phyloP scores from a whole-genome alignment of 2,329 filamentous ascomycete genomes.

The Trichoderma atrobrunneum region DNA sequence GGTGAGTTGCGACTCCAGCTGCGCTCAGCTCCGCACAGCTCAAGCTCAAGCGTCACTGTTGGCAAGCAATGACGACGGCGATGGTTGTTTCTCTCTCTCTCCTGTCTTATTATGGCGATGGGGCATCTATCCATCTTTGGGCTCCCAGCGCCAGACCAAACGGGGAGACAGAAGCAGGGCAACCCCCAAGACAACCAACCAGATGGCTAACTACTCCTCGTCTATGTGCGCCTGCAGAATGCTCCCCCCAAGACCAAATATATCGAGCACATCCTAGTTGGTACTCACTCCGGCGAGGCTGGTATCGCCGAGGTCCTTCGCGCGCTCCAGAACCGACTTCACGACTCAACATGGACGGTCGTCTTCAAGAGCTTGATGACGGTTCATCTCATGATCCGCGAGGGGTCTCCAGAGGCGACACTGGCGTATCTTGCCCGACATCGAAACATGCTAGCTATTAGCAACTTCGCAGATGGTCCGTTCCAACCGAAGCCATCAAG shows the following conservation, averaged over 20 bases:
- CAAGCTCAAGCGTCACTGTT: background rate
- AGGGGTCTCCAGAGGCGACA: constrained; percentile 86
- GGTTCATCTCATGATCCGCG: constrained; percentile 94
- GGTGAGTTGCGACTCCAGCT: constrained; percentile 45
- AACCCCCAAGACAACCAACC: background rate
- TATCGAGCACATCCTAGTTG: constrained; percentile 95
- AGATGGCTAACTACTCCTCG: constrained; percentile 5
- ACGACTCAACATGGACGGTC: constrained; percentile 99
- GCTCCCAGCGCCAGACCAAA: background rate
- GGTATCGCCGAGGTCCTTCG: constrained; percentile 96
- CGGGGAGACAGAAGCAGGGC: background rate
- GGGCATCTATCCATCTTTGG: background rate
- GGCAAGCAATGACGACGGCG: background rate
- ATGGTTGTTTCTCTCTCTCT: background rate
- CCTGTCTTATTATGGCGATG: background rate
- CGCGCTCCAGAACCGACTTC: constrained; percentile 79
- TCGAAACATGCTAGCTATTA: constrained; percentile 80
- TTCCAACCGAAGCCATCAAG: constrained; percentile 21
- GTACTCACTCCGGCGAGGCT: constrained; percentile 90
- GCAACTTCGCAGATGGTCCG: constrained; percentile 88
- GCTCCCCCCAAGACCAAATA: constrained; percentile 98
- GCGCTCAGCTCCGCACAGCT: background rate
- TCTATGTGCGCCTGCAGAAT: constrained; percentile 52
- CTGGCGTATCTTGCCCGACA: constrained; percentile 80
- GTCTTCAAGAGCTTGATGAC: constrained; percentile 98